Evolutionary conservation across 192 early-diverging fungal species (phyloP).

Genomic region (Gryganskiella cystojenkinii): DNA sequence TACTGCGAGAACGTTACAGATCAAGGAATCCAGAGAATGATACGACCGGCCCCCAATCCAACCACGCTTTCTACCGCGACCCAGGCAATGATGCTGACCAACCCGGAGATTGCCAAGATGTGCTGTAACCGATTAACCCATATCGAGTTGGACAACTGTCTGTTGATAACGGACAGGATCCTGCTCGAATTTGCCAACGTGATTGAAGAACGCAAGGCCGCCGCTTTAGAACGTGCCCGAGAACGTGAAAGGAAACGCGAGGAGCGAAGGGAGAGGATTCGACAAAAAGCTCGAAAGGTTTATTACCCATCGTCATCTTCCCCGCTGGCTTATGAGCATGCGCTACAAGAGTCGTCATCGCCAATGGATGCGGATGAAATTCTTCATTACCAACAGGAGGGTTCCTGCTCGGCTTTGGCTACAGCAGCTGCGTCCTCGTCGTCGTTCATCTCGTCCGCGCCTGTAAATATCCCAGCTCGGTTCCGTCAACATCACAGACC

Average conservation of each 20-base stretch:
- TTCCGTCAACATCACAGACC: constrained; percentile 14
- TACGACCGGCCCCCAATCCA: constrained; percentile 31
- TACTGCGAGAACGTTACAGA: constrained; percentile 49
- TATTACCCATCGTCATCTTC: not conserved
- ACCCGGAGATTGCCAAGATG: not conserved
- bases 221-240: constrained; percentile 9
- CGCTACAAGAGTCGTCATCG: not conserved
- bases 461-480: constrained; percentile 36
- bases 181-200: constrained; percentile 58
- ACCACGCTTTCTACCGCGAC: constrained; percentile 37
- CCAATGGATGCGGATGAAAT: not conserved
- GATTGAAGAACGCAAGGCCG: constrained; percentile 40
- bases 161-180: constrained; percentile 54
- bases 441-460: constrained; percentile 14
- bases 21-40: constrained; percentile 39
- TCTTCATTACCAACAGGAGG: not conserved
- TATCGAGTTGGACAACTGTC: constrained; percentile 60
- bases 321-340: not conserved
- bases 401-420: not conserved
- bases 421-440: not conserved
- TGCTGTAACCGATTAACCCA: constrained; percentile 47
- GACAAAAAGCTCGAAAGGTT: constrained; percentile 18
- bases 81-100: constrained; percentile 5
- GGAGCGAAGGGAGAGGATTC: constrained; percentile 28
- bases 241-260: constrained; percentile 37